Conservation (phyloP, 1,284 basidiomycete species). For the Mrakiaceae sp. region DNA sequence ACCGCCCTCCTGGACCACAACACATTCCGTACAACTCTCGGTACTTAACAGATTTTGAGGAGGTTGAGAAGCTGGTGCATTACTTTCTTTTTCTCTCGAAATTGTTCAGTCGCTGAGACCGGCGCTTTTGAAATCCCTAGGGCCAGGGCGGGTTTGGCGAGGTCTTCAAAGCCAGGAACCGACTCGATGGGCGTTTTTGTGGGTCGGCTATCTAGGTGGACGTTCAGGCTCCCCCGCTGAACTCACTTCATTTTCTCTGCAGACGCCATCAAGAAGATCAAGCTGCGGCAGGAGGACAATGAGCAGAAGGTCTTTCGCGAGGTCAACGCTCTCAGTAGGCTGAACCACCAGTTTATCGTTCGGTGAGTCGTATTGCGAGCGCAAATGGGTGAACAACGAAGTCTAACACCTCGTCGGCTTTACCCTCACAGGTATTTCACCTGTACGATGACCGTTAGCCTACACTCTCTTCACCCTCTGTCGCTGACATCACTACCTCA, state of each 20-base stretch:
- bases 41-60: conserved; percentile 35
- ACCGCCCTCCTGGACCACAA: too few species aligned
- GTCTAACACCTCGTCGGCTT: background rate
- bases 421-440: conserved; percentile 17
- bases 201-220: background rate
- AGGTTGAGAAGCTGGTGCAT: conserved; percentile 34
- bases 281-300: conserved; percentile 61
- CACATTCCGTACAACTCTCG: conserved; percentile 21
- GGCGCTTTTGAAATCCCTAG: conserved; percentile 32
- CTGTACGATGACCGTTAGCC: conserved; percentile 16
- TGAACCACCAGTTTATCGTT: conserved; percentile 83
- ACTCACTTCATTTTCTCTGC: background rate
- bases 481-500: background rate
- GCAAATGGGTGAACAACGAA: too few species aligned
- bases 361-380: conserved; percentile 43
- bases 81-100: background rate
- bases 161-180: conserved; percentile 86
- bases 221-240: conserved; percentile 50
- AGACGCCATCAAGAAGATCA: conserved; percentile 74
- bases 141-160: conserved; percentile 88
- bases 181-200: conserved; percentile 39
- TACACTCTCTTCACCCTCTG: background rate
- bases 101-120: too few species aligned
- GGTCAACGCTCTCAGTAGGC: conserved; percentile 73
- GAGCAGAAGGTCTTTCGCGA: conserved; percentile 84